Percentiles rank a stretch among this genome's conserved stretches.
These are phyloP conservation scores for Agastache rugosa DNA, from an alignment of 257 asterid genomes.

Conservation along the genomic window DNA sequence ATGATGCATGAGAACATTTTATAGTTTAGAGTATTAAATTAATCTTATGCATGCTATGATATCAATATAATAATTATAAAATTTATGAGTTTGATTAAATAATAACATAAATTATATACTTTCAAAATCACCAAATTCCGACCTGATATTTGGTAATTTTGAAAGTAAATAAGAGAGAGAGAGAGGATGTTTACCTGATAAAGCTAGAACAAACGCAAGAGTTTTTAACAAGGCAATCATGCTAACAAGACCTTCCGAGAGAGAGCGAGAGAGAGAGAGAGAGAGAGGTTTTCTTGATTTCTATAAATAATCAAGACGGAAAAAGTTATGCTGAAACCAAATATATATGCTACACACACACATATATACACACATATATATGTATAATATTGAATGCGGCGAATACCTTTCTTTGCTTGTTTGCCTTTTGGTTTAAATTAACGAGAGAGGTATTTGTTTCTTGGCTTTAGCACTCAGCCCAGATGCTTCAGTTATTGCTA, in stretches of 20 bases:
- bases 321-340: conserved; percentile 26
- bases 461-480: conserved; percentile 34
- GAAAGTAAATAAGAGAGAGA: conserved; percentile 6
- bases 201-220: conserved; percentile 39
- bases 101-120: too few relatives aligned
- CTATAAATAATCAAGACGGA: conserved; percentile 14
- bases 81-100: too few relatives aligned
- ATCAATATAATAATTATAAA: too few relatives aligned
- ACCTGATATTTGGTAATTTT: too few relatives aligned
- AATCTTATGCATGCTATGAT: too few relatives aligned
- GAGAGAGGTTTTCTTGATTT: conserved; percentile 30
- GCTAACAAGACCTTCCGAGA: conserved; percentile 43
- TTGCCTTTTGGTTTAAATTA: conserved; percentile 41
- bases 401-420: conserved; percentile 61
- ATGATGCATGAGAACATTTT: too few relatives aligned
- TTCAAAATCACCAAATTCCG: too few relatives aligned
- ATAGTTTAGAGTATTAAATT: not conserved
- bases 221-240: conserved; percentile 47
- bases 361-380: not conserved
- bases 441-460: conserved; percentile 32
- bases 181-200: conserved; percentile 37
- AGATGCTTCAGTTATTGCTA: conserved; percentile 33
- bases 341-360: conserved; percentile 12
- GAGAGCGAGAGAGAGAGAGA: conserved; percentile 17
- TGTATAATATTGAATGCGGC: not conserved